Base-by-base conservation (phyloP, 805 yeast genomes). In the Nakazawaea anatomiae region DNA sequence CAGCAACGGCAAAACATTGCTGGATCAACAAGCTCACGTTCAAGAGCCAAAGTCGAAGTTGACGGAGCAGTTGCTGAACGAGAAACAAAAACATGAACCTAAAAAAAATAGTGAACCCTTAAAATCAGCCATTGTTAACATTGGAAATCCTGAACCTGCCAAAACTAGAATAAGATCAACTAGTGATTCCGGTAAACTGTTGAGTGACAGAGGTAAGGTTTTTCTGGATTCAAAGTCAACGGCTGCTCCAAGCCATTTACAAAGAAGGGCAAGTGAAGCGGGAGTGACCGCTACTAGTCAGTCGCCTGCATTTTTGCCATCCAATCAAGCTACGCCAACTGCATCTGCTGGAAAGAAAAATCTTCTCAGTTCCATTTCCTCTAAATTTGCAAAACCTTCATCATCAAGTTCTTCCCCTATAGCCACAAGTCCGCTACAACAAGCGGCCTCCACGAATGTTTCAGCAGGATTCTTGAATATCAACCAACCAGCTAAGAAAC, bases 331-430 rank as follows among this genome's bases (percentile, higher is more conserved):
- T 30, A 27, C 7, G 18, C 12, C 50, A 4, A 27, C 7, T 30
- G 11, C 50, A 4, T 52, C 54, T 11, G 25, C 49, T 11, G 60
- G 57, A 32, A 67, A 60, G 48, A 56, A 57, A 30, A 61, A 69
- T 3, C 30, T 68, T 6, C 60, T 68, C 44, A 64, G 70, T 1
- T 60, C 71, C 0, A 31, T 68, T 8, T 68, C 72, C 4, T 67
- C 72, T 7, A 68, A 66, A 41, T 57, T 68, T 42, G 28, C 42
- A 8, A 65, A 63, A 47, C 47, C 52, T 10, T 34, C 45, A 11
- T 35, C 47, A 4, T 7, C 43, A 9, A 39, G 12, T 6, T 18
- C 43, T 6, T 44, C 48, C 7, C 48, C 44, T 9, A 28, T 34
- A 11, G 18, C 44, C 36, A 14, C 46, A 36, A 38, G 43, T 31